Percentiles rank a stretch among this genome's conserved stretches.
Conservation (phyloP, 2,329 filamentous ascomycete genomes). For the Aspergillus fructus region DNA sequence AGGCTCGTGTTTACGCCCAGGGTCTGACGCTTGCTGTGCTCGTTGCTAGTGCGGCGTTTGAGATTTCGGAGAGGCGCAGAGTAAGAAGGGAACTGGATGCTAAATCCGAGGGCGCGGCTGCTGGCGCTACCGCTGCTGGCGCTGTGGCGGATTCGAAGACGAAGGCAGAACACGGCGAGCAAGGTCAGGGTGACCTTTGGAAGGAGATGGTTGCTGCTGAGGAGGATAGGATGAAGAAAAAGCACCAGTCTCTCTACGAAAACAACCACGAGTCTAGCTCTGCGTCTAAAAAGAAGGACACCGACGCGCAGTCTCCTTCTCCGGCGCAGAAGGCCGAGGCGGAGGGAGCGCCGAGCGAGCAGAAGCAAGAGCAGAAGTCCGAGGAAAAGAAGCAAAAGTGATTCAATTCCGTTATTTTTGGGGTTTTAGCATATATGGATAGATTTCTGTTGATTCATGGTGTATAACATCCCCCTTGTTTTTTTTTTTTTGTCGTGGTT, state of each 20-base stretch:
- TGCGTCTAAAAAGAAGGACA: not conserved
- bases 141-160: constrained; percentile 51
- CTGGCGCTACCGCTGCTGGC: constrained; percentile 79
- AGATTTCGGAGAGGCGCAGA: constrained; percentile 73
- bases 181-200: constrained; percentile 89
- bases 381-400: constrained; percentile 8
- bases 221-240: constrained; percentile 45
- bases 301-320: not conserved
- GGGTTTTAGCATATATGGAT: not conserved
- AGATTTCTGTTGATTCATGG: not conserved
- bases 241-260: constrained; percentile 38
- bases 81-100: constrained; percentile 53
- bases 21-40: constrained; percentile 82
- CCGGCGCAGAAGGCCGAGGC: constrained; percentile 2
- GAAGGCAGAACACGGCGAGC: constrained; percentile 63
- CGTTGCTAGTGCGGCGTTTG: constrained; percentile 77
- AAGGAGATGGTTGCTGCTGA: constrained; percentile 56
- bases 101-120: constrained; percentile 73
- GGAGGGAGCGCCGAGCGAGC: constrained; percentile 1
- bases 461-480: constrained; percentile 2
- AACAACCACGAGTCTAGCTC: not conserved
- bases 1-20: constrained; percentile 93
- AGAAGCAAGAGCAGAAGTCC: constrained; percentile 2
- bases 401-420: not conserved
- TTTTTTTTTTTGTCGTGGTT: not conserved